Evolutionary conservation across 257 asterid genomes (phyloP), one percentile per base, ranked within the genome.

Genomic region (Prunella vulgaris): DNA sequence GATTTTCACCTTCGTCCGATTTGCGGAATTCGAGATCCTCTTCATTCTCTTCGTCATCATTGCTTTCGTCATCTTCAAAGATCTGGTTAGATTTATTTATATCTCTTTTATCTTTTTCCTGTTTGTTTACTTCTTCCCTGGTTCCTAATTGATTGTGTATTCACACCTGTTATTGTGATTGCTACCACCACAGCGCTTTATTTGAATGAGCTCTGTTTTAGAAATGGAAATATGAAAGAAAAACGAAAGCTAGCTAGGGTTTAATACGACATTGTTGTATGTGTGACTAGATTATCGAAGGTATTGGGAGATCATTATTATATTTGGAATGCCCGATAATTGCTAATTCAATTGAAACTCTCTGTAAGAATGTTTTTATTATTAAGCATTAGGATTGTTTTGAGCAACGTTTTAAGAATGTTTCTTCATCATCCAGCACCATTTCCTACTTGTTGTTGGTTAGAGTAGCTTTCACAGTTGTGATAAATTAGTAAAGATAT

Each of bases 21-120:
- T 86, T 42, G 98, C 98, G 0, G 98, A 93, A 78, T 93, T 93
- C 76, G 98, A 93, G 91, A 93, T 93, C 82, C 93, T 93, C 64
- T 90, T 93, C 78, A 78, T 86, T 56, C 88, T 88, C 71, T 93
- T 93, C 84, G 78, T 93, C 85, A 57, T 93, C 83, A 37, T 82
- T 44, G 87, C 88, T 49, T 93, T 73, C 70, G 35, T 93, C 74
- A 70, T 90, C 77, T 93, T 93, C 80, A 93, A 93, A 78, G 97
- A 93, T 85, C 93, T 93, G 91, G 97, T 92, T 37, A 70, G 85
- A 18, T 42, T 42, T 5, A 10, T 66, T 42, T 14, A 54, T 52
- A 32, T 4, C 12, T 57, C 65, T 7, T 21, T 28, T 22, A 53
- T 15, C 20, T 28, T 30, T 64, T 27, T 3, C 2, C n/a, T n/a